phyloP scores from a whole-genome alignment of 768 basidiomycete genomes.

The Boletus reticulatus region DNA sequence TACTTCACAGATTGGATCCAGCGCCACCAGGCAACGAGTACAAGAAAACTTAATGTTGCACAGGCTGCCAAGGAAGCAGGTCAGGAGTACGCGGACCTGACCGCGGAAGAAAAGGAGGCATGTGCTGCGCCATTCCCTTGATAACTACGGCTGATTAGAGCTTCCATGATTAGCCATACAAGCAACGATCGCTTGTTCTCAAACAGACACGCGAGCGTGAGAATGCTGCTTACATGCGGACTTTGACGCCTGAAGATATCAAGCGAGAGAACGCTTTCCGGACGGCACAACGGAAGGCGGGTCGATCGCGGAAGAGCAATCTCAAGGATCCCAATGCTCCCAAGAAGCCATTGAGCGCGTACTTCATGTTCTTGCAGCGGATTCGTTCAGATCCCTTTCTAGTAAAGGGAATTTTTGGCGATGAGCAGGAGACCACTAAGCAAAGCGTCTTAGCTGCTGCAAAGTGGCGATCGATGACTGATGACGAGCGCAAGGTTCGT shows the following conservation, averaged over 20 bases:
- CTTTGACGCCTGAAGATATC: constrained; percentile 91
- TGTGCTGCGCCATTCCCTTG: constrained; percentile 28
- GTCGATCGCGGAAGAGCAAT: constrained; percentile 89
- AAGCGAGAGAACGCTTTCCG: constrained; percentile 91
- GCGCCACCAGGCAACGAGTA: constrained; percentile 73
- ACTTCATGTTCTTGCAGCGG: constrained; percentile 92
- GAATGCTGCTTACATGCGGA: constrained; percentile 80
- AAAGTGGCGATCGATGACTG: constrained; percentile 90
- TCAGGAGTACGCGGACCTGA: constrained; percentile 80
- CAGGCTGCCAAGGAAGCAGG: constrained; percentile 95
- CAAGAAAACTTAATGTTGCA: constrained; percentile 89
- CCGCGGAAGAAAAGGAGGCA: constrained; percentile 82
- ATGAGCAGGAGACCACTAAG: constrained; percentile 90
- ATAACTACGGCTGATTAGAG: constrained; percentile 20
- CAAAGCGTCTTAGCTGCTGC: constrained; percentile 93
- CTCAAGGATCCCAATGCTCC: constrained; percentile 97
- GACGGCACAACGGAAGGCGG: constrained; percentile 88
- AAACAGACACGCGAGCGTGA: constrained; percentile 86
- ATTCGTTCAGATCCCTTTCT: constrained; percentile 77
- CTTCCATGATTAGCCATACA: constrained; percentile 64
- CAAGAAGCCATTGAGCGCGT: constrained; percentile 92
- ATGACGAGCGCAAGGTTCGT: constrained; percentile 87
- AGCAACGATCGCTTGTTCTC: constrained; percentile 75
- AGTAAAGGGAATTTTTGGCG: constrained; percentile 81
- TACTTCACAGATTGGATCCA: constrained; percentile 97